phyloP scores from a whole-genome alignment of 2,329 filamentous ascomycete species.

The Aspergillus vadensis region DNA sequence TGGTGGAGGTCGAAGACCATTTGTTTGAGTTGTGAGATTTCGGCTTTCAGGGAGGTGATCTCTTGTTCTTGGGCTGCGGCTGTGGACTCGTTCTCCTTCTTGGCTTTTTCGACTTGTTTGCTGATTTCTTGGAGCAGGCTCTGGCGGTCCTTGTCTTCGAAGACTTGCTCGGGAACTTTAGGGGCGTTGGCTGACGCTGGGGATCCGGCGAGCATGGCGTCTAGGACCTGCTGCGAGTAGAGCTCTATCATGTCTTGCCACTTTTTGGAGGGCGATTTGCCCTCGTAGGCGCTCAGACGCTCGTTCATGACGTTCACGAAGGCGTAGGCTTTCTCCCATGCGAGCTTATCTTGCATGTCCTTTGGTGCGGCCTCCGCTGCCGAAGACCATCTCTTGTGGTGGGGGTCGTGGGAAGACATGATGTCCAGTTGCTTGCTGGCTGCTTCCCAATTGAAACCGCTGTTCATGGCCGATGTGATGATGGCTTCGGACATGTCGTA shows the following conservation, averaged over 20 bases:
- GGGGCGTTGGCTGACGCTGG: not conserved
- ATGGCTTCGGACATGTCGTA: conserved; percentile 34
- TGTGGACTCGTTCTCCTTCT: not conserved
- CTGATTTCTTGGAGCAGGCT: not conserved
- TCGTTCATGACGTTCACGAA: conserved; percentile 36
- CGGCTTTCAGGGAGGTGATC: conserved; percentile 29
- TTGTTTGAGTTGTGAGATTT: conserved; percentile 33
- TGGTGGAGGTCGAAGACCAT: conserved; percentile 32
- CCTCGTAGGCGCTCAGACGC: conserved; percentile 27
- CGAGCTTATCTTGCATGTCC: conserved; percentile 21
- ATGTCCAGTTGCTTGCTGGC: conserved; percentile 33
- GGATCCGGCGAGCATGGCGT: conserved; percentile 21
- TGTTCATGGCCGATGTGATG: conserved; percentile 38
- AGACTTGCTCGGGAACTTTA: not conserved
- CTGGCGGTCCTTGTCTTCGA: not conserved
- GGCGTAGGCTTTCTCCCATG: conserved; percentile 36
- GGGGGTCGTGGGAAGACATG: conserved; percentile 24
- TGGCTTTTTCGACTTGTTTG: not conserved
- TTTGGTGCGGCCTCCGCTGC: conserved; percentile 25
- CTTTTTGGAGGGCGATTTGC: conserved; percentile 17
- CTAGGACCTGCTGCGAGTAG: conserved; percentile 30
- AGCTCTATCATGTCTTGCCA: conserved; percentile 26
- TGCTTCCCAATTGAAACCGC: conserved; percentile 36
- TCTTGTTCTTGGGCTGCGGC: conserved; percentile 24
- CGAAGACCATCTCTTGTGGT: conserved; percentile 32